Conservation (phyloP, 2,329 filamentous ascomycete species). For the Cladophialophora immunda region DNA sequence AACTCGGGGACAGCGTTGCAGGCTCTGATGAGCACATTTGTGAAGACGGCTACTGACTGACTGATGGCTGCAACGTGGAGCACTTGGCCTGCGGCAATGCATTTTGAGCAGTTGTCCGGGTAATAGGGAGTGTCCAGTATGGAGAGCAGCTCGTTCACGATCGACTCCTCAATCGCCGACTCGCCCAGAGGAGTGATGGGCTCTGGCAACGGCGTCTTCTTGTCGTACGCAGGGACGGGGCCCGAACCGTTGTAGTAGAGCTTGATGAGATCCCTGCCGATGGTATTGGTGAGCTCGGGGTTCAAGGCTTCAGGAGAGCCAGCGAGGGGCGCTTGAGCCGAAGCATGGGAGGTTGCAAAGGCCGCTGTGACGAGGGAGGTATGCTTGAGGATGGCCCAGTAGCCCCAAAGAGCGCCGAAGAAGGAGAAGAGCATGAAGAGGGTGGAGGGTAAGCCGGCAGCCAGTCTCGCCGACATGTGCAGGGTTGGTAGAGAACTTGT, state of each 20-base stretch:
- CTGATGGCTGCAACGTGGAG: conserved; percentile 40
- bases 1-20: conserved; percentile 35
- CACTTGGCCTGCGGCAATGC: conserved; percentile 39
- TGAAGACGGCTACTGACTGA: conserved; percentile 36
- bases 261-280: conserved; percentile 37
- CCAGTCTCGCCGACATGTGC: conserved; percentile 13
- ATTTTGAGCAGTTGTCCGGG: conserved; percentile 39
- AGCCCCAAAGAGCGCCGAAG: conserved; percentile 26
- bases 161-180: conserved; percentile 33
- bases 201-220: conserved; percentile 36
- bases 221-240: conserved; percentile 38
- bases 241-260: conserved; percentile 43
- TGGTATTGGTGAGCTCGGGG: conserved; percentile 40
- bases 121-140: conserved; percentile 34
- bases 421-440: conserved; percentile 28
- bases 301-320: conserved; percentile 37
- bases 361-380: conserved; percentile 26
- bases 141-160: conserved; percentile 36
- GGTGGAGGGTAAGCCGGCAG: conserved; percentile 11
- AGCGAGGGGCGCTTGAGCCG: conserved; percentile 27
- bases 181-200: conserved; percentile 38
- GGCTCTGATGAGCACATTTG: conserved; percentile 36
- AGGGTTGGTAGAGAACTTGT: background rate
- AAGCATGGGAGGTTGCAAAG: conserved; percentile 16
- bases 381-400: conserved; percentile 30